Evolutionary conservation across 129 eudicot genomes (phyloP), one percentile per base, ranked within the genome.

Genomic region (Flaveria trinervia): DNA sequence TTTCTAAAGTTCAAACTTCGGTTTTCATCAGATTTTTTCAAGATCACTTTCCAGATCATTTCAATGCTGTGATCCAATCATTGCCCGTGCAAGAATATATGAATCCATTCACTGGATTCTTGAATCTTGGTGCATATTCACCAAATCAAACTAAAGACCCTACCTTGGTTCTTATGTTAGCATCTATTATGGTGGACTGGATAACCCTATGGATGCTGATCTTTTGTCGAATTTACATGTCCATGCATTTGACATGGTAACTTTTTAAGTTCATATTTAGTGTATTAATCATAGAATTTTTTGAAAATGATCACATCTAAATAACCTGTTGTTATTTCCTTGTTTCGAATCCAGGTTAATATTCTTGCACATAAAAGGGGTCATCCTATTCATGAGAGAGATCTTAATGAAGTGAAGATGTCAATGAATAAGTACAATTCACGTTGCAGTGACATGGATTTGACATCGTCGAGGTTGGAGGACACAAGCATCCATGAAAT

Each of bases 51-150:
- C 85, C 87, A 0, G 78, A 65, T 52, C 86, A 89, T 75, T 84
- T 82, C 62, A 66, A 69, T 33, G 88, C 80, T 84, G 69, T 91
- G 4, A 78, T 91, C 61, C 65, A 80, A 12, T 33, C 86, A 25
- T 57, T 94, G 25, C 98, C 98, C 0, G 65, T 94, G 67, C 85
- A 86, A 78, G 90, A 89, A 61, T 94, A 91, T 78, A 22, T 83
- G 28, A 80, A 86, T 75, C 95, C 96, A 0, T 60, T 66, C 15
- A 76, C 86, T 1, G 97, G 96, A 44, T 77, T 79, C 77, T 74
- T 89, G 22, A 93, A 93, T 82, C 82, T 91, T 36, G 85, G 84
- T 20, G 84, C 78, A 49, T 73, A 77, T 73, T 64, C 75, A 48
- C 85, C 86, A 10, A 39, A 73, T 80, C 90, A 89, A 75, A 48